A percentile compares a stretch with the other conserved stretches of the same genome.
Evolutionary conservation across 1,139 yeast genomes (phyloP).

Genomic region (Zygotorulaspora mrakii): DNA sequence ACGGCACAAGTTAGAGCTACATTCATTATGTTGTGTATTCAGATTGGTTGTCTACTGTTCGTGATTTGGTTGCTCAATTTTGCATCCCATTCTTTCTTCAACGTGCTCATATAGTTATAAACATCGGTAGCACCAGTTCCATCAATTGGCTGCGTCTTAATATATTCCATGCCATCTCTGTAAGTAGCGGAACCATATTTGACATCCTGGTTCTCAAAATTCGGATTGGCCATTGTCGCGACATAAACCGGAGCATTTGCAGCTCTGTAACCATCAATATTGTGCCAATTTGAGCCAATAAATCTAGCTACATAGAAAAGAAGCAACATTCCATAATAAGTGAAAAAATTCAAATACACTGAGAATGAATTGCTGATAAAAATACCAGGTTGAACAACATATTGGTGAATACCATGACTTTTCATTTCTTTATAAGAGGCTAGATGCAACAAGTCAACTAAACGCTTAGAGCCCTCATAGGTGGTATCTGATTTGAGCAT

Average conservation of each 20-base stretch:
- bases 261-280: constrained; percentile 81
- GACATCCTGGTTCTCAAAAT: constrained; percentile 45
- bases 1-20: too few species aligned
- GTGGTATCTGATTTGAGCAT: constrained; percentile 59
- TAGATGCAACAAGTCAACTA: constrained; percentile 76
- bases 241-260: constrained; percentile 78
- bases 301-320: constrained; percentile 81
- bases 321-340: constrained; percentile 79
- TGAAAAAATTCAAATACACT: constrained; percentile 68
- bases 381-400: constrained; percentile 90
- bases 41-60: constrained; percentile 45
- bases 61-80: constrained; percentile 69
- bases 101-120: constrained; percentile 51
- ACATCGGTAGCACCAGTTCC: constrained; percentile 64
- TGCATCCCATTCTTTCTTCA: constrained; percentile 62
- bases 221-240: constrained; percentile 47
- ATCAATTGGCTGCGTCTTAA: constrained; percentile 54
- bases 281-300: constrained; percentile 83
- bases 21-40: too few species aligned
- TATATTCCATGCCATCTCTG: constrained; percentile 59
- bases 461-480: constrained; percentile 89
- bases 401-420: constrained; percentile 57
- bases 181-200: constrained; percentile 76
- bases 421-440: constrained; percentile 57
- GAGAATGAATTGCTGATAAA: constrained; percentile 80